Base-by-base conservation (phyloP, 1,139 yeast species). In the Kodamaea sp. region DNA sequence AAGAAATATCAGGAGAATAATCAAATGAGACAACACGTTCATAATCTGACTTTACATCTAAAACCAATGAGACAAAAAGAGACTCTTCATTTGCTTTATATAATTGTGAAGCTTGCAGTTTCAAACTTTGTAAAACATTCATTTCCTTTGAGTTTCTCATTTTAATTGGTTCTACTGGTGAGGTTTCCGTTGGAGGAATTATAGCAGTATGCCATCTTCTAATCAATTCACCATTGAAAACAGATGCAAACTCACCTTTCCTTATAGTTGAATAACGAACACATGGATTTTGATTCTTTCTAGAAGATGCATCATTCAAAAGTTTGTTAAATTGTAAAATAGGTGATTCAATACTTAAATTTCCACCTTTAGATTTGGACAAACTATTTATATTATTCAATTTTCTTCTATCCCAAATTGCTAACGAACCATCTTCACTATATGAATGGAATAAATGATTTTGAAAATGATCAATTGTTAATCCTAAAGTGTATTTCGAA, bases 21-120 rank as follows among this genome's bases (percentile, higher is more conserved):
- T 89, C 96, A 61, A 84, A 88, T 0, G 95, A 83, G 0, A 84
- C 79, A 2, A 89, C 95, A 49, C 90, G 74, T 49, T 88, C 95
- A 54, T 75, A 81, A 40, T 82, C 86, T 0, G 95, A 83, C 44
- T 78, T 78, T 6, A 81, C 78, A 55, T 89, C 96, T 39, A 79
- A 70, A 2, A 88, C 96, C 35, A 80, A 70, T 0, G 92, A 75
- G 0, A 88, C 92, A 62, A 88, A 88, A 29, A 85, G 59, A 2
- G 82, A 73, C 31, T 81, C 85, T 35, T 65, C 72, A 24, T 47
- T 50, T 2, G 65, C 65, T 28, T 61, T 60, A 43, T 69, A 70
- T 27, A 67, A 50, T 33, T 65, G 69, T 3, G 60, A 47, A 12
- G 69, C 56, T 53, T 73, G 67, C 44, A 51, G 52, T 44, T 62